These are phyloP conservation scores for Apiospora phragmitis DNA, from an alignment of 2,329 filamentous ascomycete species.

Conservation along the genomic window DNA sequence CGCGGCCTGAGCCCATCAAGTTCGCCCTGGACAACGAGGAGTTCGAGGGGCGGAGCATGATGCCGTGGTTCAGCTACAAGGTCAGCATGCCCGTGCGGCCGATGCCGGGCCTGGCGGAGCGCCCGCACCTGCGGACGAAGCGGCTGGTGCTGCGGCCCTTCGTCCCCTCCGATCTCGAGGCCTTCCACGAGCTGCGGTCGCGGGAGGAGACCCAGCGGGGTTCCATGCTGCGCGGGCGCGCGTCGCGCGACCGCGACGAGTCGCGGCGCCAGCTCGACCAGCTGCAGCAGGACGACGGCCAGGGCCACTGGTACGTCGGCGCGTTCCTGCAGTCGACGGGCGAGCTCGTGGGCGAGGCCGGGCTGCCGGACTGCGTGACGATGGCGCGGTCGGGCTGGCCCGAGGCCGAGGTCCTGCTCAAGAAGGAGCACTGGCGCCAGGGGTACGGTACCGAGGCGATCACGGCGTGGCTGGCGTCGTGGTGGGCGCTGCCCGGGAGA, in stretches of 20 bases:
- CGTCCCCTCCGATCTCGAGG: slow-evolving; percentile 16
- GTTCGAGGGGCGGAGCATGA: neutral
- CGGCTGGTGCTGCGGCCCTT: slow-evolving; percentile 17
- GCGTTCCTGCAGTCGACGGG: slow-evolving; percentile 26
- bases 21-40: slow-evolving; percentile 5
- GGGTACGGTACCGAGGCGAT: slow-evolving; percentile 18
- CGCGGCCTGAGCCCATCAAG: neutral
- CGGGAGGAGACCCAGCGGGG: slow-evolving; percentile 10
- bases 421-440: slow-evolving; percentile 15
- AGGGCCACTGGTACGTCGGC: slow-evolving; percentile 23
- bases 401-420: slow-evolving; percentile 16
- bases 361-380: slow-evolving; percentile 17
- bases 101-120: slow-evolving; percentile 13
- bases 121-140: slow-evolving; percentile 12
- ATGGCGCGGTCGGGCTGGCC: slow-evolving; percentile 14
- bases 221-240: slow-evolving; percentile 16
- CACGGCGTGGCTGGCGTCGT: slow-evolving; percentile 10
- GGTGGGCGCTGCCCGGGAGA: slow-evolving; percentile 17
- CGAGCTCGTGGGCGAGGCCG: slow-evolving; percentile 31
- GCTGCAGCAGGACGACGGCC: slow-evolving; percentile 16
- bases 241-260: slow-evolving; percentile 15
- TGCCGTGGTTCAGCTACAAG: slow-evolving; percentile 10
- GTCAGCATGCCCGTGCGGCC: slow-evolving; percentile 6
- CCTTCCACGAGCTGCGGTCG: slow-evolving; percentile 18
- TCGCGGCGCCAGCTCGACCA: slow-evolving; percentile 4